Percentiles rank a stretch among this genome's conserved stretches.
Evolutionary conservation across 495 filamentous ascomycete species (phyloP).

Genomic region (Penicillium silybi): DNA sequence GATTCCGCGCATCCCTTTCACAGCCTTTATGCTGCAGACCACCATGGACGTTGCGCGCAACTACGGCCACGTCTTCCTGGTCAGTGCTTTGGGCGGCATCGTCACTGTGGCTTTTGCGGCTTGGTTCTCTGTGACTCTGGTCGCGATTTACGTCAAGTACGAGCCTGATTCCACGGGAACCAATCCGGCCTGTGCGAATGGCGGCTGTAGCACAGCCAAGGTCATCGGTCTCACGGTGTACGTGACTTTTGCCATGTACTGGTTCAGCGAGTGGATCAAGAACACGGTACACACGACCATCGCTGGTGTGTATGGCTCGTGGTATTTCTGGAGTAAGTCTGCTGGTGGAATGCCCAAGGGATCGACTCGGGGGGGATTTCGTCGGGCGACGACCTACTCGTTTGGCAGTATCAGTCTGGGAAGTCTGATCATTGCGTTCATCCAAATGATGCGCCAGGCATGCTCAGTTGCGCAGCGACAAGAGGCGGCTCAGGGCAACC

Average conservation of each 20-base stretch:
- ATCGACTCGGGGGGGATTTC: conserved; percentile 70
- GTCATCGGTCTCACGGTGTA: conserved; percentile 84
- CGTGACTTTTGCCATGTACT: conserved; percentile 85
- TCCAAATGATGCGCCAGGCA: conserved; percentile 75
- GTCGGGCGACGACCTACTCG: conserved; percentile 77
- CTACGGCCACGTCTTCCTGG: conserved; percentile 82
- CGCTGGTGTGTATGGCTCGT: conserved; percentile 83
- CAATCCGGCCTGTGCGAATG: conserved; percentile 66
- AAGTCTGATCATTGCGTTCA: conserved; percentile 79
- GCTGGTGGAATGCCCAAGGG: conserved; percentile 61
- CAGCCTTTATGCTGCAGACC: conserved; percentile 83
- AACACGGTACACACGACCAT: conserved; percentile 87
- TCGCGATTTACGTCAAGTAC: conserved; percentile 75
- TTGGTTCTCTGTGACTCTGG: conserved; percentile 58
- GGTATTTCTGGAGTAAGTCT: conserved; percentile 78
- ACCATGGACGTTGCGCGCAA: conserved; percentile 79
- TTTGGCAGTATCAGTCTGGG: conserved; percentile 89
- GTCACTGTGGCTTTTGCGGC: conserved; percentile 67
- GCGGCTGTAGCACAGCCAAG: conserved; percentile 68
- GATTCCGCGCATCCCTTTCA: conserved; percentile 85
- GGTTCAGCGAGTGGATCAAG: conserved; percentile 89
- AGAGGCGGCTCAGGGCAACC: conserved; percentile 62
- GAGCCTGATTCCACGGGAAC: conserved; percentile 47
- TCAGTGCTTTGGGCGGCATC: conserved; percentile 75
- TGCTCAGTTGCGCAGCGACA: conserved; percentile 67